phyloP scores from a whole-genome alignment of 148 eudicot species.

The Bassia scoparia region DNA sequence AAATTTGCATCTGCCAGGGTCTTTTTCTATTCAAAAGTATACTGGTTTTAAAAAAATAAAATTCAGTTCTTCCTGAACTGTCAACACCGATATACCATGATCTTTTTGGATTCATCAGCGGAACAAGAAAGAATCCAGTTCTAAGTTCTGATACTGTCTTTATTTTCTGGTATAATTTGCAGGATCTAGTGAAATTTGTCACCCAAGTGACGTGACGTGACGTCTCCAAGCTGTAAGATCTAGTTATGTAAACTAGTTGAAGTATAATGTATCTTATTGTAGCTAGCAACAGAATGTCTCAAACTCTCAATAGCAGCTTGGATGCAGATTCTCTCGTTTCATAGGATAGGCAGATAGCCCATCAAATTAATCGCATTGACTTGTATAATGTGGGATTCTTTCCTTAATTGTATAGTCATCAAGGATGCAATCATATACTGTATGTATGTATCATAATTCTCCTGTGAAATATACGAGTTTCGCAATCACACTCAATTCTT shows the following conservation, averaged over 20 bases:
- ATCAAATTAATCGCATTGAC: not conserved
- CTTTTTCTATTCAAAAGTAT: not conserved
- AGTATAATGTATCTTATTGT: not conserved
- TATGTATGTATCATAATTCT: not conserved
- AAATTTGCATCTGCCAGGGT: not conserved
- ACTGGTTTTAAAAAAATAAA: not conserved
- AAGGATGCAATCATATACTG: not conserved
- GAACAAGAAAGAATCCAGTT: not conserved
- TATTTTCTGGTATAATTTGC: not conserved
- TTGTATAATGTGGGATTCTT: not conserved
- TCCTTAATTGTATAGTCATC: slow-evolving; percentile 2
- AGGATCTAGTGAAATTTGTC: not conserved
- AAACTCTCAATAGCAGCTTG: not conserved
- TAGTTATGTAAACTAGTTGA: not conserved
- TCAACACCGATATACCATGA: not conserved
- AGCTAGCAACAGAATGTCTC: not conserved
- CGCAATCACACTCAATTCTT: not conserved
- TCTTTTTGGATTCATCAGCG: not conserved
- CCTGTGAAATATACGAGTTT: not conserved
- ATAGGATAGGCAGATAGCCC: not conserved
- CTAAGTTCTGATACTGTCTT: not conserved
- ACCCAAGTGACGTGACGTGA: not conserved
- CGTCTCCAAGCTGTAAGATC: not conserved
- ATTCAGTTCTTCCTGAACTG: not conserved
- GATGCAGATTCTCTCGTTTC: not conserved